phyloP scores from a whole-genome alignment of 1,284 basidiomycete genomes.

The Heterobasidion parviporum region DNA sequence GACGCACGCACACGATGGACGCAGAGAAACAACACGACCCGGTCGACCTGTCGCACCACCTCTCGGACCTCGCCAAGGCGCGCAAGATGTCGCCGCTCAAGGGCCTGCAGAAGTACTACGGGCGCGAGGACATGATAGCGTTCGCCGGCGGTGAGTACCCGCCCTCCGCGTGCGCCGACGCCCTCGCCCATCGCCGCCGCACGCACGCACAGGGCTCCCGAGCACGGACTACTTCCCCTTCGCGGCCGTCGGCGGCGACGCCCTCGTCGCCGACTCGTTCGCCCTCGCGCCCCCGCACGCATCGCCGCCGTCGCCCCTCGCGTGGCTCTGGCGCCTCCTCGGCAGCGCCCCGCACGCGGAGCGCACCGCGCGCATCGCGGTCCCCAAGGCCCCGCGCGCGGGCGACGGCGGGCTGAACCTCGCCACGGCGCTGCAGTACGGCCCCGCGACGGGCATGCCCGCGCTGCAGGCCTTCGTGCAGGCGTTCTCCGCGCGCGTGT shows the following conservation, averaged over 20 bases:
- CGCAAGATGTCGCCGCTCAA: slow-evolving; percentile 58
- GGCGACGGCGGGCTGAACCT: slow-evolving; percentile 50
- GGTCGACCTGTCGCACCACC: slow-evolving; percentile 50
- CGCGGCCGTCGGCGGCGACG: slow-evolving; percentile 42
- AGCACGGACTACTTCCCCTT: slow-evolving; percentile 58
- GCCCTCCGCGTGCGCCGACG: neutral
- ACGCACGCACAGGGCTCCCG: slow-evolving; percentile 43
- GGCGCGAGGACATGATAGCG: slow-evolving; percentile 39
- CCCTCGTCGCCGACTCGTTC: slow-evolving; percentile 25
- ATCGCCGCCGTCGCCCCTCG: slow-evolving; percentile 14
- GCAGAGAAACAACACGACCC: slow-evolving; percentile 33
- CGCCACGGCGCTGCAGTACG: slow-evolving; percentile 66
- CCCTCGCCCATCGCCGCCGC: neutral
- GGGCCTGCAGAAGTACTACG: slow-evolving; percentile 46
- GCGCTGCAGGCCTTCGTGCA: slow-evolving; percentile 44
- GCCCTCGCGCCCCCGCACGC: slow-evolving; percentile 12
- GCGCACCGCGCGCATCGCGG: slow-evolving; percentile 40
- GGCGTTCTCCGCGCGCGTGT: slow-evolving; percentile 56
- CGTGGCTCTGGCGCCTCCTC: slow-evolving; percentile 65
- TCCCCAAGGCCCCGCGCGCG: slow-evolving; percentile 52
- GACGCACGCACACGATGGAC: slow-evolving; percentile 14
- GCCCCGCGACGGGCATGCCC: slow-evolving; percentile 46
- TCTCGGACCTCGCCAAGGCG: slow-evolving; percentile 46
- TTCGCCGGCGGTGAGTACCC: slow-evolving; percentile 47
- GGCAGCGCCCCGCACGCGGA: slow-evolving; percentile 37